Conservation (phyloP, 208 protist species). For the Trypanosomatidae sp. region DNA sequence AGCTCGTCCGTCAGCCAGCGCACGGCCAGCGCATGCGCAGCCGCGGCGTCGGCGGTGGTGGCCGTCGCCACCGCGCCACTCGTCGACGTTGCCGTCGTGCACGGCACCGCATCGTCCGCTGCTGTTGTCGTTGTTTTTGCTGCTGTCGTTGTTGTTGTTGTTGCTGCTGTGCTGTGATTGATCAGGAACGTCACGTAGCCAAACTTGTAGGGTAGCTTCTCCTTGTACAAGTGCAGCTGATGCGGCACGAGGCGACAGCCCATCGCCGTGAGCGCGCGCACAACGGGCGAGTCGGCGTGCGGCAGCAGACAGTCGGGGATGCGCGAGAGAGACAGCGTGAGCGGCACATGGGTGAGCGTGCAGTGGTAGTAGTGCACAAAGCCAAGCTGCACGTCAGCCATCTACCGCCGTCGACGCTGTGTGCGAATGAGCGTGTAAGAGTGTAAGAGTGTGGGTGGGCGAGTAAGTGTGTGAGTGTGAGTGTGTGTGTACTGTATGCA, state of each 20-base stretch:
- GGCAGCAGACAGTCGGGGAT: slow-evolving; percentile 33
- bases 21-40: slow-evolving; percentile 18
- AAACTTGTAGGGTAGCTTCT: slow-evolving; percentile 54
- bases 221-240: slow-evolving; percentile 71
- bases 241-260: slow-evolving; percentile 47
- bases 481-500: neutral
- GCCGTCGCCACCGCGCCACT: no score
- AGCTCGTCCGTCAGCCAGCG: slow-evolving; percentile 40
- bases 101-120: no score
- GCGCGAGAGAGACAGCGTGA: slow-evolving; percentile 16
- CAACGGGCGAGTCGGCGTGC: slow-evolving; percentile 8
- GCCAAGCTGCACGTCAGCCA: neutral
- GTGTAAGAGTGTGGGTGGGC: neutral
- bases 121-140: no score
- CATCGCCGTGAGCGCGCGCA: slow-evolving; percentile 12
- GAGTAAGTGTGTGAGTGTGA: neutral
- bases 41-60: slow-evolving; percentile 4
- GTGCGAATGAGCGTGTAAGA: neutral
- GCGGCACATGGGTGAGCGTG: slow-evolving; percentile 25
- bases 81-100: slow-evolving; percentile 1
- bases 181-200: slow-evolving; percentile 59
- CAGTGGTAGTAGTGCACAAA: slow-evolving; percentile 45
- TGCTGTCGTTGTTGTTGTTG: no score
- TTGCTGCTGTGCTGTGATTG: no score
- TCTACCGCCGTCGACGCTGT: neutral